Base-by-base conservation (phyloP, 2,329 filamentous ascomycete genomes). In the Pseudogymnoascus sp. region DNA sequence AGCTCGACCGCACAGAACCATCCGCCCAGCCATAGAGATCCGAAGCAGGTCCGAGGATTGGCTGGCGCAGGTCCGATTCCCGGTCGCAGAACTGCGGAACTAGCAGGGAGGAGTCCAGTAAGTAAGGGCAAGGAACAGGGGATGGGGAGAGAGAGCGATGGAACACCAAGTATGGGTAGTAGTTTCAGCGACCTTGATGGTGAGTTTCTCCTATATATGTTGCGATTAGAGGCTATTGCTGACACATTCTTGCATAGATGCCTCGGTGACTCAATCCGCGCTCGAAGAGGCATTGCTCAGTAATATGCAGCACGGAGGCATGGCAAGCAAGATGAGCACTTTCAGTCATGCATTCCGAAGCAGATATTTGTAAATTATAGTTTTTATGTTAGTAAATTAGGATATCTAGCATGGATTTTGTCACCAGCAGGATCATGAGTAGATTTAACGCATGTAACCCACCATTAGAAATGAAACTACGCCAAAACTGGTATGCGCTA, bases 131-230 rank as follows among this genome's bases (percentile, higher is more conserved):
- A 57, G 48, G 48, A 57, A 7, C 48, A 57, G 65, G 78, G 77
- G 28, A 81, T 81, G 69, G 80, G 78, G 0, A 80, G 81, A 11
- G 86, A 89, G 67, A 91, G 88, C 71, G 88, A 92, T 67, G 88
- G 88, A 13, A 88, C 87, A 13, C 89, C 88, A 1, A 92, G 89
- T 70, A 92, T 92, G 86, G 89, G 90, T 1, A 93, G 90, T 74
- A 93, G 90, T 70, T 95, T 92, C 71, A 93, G 90, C 75, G 91
- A 95, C 77, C 81, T 96, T 48, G 90, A 93, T 73, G 90, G 89
- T 85, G 78, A 65, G 74, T 69, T 28, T 10, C 51, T 37, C 11
- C 64, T 11, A 34, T 57, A 16, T 14, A 57, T 13, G 48, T 19
- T 4, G 14, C 25, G 8, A 31, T 57, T 34, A 34, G 48, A 57